Evolutionary conservation across 495 filamentous ascomycete genomes (phyloP).

Genomic region (Neurospora sp.): DNA sequence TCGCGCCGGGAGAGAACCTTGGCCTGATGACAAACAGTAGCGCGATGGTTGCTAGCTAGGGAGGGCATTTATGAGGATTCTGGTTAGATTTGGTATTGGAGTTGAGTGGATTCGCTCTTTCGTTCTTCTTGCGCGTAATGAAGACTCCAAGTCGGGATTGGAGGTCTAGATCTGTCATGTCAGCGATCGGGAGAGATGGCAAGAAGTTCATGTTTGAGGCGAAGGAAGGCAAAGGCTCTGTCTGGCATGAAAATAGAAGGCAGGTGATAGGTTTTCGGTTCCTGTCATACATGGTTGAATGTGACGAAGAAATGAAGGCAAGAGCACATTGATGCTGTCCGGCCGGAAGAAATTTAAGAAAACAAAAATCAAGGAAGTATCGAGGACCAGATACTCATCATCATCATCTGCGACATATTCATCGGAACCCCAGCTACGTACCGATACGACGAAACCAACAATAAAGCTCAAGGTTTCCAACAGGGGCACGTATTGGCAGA

Average conservation of each 20-base stretch:
- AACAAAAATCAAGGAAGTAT: neutral
- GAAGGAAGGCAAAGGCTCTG: neutral
- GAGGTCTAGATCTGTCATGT: too few species aligned
- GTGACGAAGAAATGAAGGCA: neutral
- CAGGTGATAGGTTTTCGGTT: neutral
- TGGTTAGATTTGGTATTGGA: too few species aligned
- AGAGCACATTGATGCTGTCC: neutral
- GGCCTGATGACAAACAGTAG: too few species aligned
- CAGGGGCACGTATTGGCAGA: neutral
- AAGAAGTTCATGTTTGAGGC: neutral
- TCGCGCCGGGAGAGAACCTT: too few species aligned
- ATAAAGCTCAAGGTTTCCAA: neutral
- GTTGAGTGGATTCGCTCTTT: too few species aligned
- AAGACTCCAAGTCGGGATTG: too few species aligned
- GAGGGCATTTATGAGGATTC: too few species aligned
- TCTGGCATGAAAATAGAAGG: neutral
- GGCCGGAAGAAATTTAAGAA: neutral
- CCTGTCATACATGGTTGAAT: neutral
- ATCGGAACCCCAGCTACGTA: neutral
- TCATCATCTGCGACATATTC: neutral
- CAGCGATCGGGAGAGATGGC: too few species aligned
- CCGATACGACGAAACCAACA: neutral
- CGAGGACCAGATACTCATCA: neutral
- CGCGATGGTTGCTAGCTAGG: too few species aligned
- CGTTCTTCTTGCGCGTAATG: too few species aligned